These are phyloP conservation scores for Sarocladium kiliense DNA, from an alignment of 2,329 filamentous ascomycete species.

Conservation along the genomic window DNA sequence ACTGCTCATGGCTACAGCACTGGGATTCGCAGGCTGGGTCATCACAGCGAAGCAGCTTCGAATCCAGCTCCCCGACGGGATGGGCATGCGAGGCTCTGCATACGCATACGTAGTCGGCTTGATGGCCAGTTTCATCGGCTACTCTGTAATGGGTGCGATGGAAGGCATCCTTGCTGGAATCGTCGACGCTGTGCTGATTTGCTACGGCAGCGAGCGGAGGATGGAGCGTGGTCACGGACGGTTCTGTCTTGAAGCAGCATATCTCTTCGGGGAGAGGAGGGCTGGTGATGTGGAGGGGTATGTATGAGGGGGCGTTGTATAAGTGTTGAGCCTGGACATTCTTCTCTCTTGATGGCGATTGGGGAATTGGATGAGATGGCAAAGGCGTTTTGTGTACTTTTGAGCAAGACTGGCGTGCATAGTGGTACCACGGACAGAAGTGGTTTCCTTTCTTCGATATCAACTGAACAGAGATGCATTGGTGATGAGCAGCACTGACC, in stretches of 20 bases:
- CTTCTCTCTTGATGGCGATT: neutral
- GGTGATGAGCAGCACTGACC: too few relatives aligned
- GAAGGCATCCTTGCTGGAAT: constrained; percentile 84
- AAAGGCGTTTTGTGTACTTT: neutral
- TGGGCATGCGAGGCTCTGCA: constrained; percentile 67
- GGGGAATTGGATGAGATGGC: neutral
- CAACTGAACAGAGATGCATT: neutral
- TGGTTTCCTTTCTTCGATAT: neutral
- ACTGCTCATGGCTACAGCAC: constrained; percentile 81
- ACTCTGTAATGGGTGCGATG: constrained; percentile 86
- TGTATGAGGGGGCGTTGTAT: constrained; percentile 12
- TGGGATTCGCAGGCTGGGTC: constrained; percentile 97
- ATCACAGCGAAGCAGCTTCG: constrained; percentile 77
- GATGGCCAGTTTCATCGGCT: constrained; percentile 90
- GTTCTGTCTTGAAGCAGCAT: constrained; percentile 88
- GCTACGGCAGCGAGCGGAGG: constrained; percentile 84
- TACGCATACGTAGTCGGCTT: constrained; percentile 94
- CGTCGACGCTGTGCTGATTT: constrained; percentile 83
- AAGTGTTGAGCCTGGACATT: neutral
- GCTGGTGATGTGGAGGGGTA: constrained; percentile 17
- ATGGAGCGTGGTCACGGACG: constrained; percentile 63
- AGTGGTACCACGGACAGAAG: neutral
- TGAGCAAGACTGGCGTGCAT: constrained; percentile 2
- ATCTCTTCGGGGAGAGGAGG: constrained; percentile 71
- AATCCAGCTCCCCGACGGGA: constrained; percentile 49